phyloP scores from a whole-genome alignment of 1,139 yeast genomes.

The Suhomyces guaymorum region DNA sequence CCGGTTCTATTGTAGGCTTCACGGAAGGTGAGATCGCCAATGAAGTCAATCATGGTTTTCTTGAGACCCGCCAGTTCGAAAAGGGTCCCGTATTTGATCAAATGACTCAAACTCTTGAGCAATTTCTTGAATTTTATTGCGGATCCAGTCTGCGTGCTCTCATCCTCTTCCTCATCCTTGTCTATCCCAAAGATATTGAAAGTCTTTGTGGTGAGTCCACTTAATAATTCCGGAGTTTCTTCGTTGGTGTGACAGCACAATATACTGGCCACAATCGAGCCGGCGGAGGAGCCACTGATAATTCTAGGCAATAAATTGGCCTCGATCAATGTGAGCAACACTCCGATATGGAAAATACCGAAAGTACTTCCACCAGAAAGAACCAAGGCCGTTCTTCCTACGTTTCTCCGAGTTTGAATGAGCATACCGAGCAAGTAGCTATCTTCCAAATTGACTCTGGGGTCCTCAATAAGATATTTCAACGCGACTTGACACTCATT shows the following conservation, averaged over 20 bases:
- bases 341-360: conserved; percentile 92
- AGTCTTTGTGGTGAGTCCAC: conserved; percentile 53
- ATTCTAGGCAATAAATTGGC: conserved; percentile 78
- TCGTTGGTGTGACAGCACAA: conserved; percentile 78
- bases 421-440: conserved; percentile 72
- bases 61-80: conserved; percentile 76
- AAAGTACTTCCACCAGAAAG: conserved; percentile 95
- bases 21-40: conserved; percentile 83
- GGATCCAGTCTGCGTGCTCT: conserved; percentile 18
- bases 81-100: conserved; percentile 82
- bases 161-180: conserved; percentile 14
- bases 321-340: conserved; percentile 74
- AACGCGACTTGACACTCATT: conserved; percentile 72
- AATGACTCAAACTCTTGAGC: conserved; percentile 45
- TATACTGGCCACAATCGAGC: conserved; percentile 90
- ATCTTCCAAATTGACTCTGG: conserved; percentile 59
- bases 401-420: conserved; percentile 84
- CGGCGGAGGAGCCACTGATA: conserved; percentile 95
- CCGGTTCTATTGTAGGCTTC: conserved; percentile 64
- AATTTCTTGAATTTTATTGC: conserved; percentile 43
- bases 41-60: conserved; percentile 69
- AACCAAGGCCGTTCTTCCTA: conserved; percentile 90
- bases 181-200: conserved; percentile 61
- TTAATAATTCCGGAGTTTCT: conserved; percentile 61
- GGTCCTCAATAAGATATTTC: conserved; percentile 43